Evolutionary conservation across 371 early-diverging fungal species (phyloP).

Genomic region (Sporodiniella umbellata): DNA sequence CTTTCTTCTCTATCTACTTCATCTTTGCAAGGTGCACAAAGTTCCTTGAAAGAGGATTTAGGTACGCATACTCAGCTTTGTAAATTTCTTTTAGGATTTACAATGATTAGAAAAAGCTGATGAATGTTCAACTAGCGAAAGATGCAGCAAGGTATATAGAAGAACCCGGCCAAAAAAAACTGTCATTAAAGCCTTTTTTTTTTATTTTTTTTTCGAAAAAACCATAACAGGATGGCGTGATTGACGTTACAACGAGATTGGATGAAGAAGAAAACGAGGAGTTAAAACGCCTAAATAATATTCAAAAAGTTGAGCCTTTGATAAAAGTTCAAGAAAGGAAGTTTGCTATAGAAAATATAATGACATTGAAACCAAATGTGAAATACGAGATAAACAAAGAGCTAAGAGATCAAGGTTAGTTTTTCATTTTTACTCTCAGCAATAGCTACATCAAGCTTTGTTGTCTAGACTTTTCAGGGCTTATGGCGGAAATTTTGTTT

Average conservation of each 20-base stretch:
- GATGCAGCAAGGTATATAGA: neutral
- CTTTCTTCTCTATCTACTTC: neutral
- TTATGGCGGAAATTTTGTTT: slow-evolving; percentile 11
- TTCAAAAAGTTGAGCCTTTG: slow-evolving; percentile 21
- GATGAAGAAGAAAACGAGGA: slow-evolving; percentile 11
- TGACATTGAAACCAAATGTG: slow-evolving; percentile 11
- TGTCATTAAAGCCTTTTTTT: no score
- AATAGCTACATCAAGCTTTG: neutral
- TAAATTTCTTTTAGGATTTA: neutral
- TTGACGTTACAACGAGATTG: slow-evolving; percentile 9
- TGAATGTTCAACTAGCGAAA: neutral
- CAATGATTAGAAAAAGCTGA: neutral
- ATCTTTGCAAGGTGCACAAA: neutral
- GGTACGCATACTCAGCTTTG: neutral
- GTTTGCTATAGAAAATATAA: slow-evolving; percentile 12
- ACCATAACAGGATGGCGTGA: slow-evolving; percentile 15
- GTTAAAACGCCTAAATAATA: neutral
- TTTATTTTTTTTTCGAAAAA: no score
- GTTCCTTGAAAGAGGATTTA: neutral
- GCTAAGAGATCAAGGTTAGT: neutral
- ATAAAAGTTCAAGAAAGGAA: slow-evolving; percentile 21
- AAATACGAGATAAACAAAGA: neutral
- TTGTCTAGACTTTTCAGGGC: neutral
- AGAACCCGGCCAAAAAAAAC: neutral
- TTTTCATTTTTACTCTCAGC: no score